phyloP scores from a whole-genome alignment of 1,139 yeast species.

The Blastobotrys capitulatus region DNA sequence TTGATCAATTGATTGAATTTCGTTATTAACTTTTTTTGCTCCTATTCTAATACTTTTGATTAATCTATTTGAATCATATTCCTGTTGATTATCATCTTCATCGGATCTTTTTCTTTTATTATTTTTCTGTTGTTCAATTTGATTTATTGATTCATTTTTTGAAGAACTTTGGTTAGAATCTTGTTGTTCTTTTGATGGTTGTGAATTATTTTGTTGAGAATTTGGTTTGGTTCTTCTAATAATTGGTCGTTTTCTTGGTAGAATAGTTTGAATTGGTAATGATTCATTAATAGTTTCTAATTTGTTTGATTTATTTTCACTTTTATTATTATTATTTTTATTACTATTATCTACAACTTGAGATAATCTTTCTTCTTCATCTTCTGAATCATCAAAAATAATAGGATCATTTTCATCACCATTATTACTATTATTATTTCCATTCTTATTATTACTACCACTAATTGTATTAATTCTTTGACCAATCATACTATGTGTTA shows the following conservation, averaged over 20 bases:
- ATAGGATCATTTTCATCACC: neutral
- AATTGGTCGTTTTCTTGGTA: neutral
- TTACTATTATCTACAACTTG: neutral
- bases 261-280: too few species aligned
- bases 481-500: neutral
- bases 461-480: neutral
- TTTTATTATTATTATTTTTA: neutral
- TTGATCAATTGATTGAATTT: slow-evolving; percentile 2
- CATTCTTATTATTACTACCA: neutral
- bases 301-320: neutral
- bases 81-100: neutral
- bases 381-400: neutral
- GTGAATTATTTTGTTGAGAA: too few species aligned
- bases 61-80: neutral
- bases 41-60: neutral
- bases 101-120: neutral
- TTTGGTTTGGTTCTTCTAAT: neutral
- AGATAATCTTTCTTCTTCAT: neutral
- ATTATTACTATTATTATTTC: neutral
- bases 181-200: too few species aligned
- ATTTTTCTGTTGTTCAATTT: neutral
- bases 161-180: too few species aligned
- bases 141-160: neutral
- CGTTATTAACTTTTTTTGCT: neutral
- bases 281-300: too few species aligned